Conservation (phyloP, 495 filamentous ascomycete species). For the Penicillium bialowiezense region DNA sequence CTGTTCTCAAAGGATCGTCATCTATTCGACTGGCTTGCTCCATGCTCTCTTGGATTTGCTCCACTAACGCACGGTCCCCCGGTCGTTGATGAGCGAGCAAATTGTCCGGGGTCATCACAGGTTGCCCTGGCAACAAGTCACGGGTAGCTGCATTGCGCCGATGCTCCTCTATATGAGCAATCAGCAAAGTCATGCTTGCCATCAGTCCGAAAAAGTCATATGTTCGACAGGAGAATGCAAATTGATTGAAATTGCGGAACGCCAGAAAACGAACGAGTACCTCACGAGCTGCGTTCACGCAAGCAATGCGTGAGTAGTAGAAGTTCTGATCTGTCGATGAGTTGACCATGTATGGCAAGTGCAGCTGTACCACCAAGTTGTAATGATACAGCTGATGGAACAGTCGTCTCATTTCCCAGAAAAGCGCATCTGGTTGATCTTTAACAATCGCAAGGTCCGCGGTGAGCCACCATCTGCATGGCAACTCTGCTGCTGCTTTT, state of each 20-base stretch:
- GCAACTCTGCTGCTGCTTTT: slow-evolving; percentile 24
- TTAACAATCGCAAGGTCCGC: neutral
- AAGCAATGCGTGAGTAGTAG: slow-evolving; percentile 35
- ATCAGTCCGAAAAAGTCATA: slow-evolving; percentile 48
- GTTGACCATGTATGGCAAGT: slow-evolving; percentile 31
- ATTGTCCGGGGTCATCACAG: neutral
- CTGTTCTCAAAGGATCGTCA: slow-evolving; percentile 27
- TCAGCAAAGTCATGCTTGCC: slow-evolving; percentile 30
- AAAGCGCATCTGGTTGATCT: neutral
- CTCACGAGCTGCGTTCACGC: slow-evolving; percentile 45
- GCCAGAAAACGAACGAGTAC: slow-evolving; percentile 42
- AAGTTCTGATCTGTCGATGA: slow-evolving; percentile 5
- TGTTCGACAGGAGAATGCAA: slow-evolving; percentile 38
- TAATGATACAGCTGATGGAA: slow-evolving; percentile 40
- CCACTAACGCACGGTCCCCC: slow-evolving; percentile 44
- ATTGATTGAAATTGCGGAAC: slow-evolving; percentile 30
- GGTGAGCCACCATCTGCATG: slow-evolving; percentile 32
- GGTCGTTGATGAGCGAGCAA: slow-evolving; percentile 38
- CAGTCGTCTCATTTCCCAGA: slow-evolving; percentile 16
- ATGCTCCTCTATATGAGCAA: slow-evolving; percentile 22
- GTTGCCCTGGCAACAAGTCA: neutral
- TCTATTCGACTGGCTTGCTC: slow-evolving; percentile 26
- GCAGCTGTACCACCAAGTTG: slow-evolving; percentile 31
- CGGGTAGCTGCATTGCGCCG: neutral
- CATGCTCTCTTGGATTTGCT: slow-evolving; percentile 41